Percentiles rank a stretch among this genome's conserved stretches.
Conservation (phyloP, 1,284 basidiomycete genomes). For the Marasmius fiardii region DNA sequence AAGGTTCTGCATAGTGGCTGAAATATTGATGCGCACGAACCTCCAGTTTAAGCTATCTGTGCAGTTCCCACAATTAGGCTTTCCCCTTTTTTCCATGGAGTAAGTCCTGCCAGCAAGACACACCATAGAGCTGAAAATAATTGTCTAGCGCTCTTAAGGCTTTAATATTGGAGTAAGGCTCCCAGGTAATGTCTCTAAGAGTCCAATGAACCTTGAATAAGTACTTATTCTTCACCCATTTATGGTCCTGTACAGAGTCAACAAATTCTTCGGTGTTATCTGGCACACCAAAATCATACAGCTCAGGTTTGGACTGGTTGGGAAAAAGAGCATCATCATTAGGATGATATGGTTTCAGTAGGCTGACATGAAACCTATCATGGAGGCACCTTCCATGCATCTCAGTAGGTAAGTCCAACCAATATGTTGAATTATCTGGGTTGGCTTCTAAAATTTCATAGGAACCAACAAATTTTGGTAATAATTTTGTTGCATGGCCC, state of each 20-base stretch:
- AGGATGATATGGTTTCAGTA: too few relatives aligned
- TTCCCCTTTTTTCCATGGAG: not conserved
- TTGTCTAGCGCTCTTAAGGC: constrained; percentile 5
- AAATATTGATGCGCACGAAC: not conserved
- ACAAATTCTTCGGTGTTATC: not conserved
- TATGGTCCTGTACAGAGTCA: not conserved
- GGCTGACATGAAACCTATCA: too few relatives aligned
- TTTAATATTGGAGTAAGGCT: not conserved
- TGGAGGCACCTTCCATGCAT: too few relatives aligned
- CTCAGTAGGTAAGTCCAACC: too few relatives aligned
- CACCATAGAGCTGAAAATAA: constrained; percentile 2
- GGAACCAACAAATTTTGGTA: too few relatives aligned
- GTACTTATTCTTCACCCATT: not conserved
- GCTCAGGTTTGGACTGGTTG: too few relatives aligned
- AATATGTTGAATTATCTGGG: too few relatives aligned
- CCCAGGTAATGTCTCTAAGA: constrained; percentile 1
- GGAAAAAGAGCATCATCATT: too few relatives aligned
- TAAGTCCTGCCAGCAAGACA: constrained; percentile 3
- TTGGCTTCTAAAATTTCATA: too few relatives aligned
- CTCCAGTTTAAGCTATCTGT: too few relatives aligned
- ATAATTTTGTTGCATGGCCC: too few relatives aligned
- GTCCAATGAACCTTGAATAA: constrained; percentile 7
- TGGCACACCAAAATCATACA: too few relatives aligned
- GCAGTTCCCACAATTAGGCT: not conserved
- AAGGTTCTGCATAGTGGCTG: not conserved